These are phyloP conservation scores for Hericium erinaceus DNA, from an alignment of 768 basidiomycete species.

Conservation along the genomic window DNA sequence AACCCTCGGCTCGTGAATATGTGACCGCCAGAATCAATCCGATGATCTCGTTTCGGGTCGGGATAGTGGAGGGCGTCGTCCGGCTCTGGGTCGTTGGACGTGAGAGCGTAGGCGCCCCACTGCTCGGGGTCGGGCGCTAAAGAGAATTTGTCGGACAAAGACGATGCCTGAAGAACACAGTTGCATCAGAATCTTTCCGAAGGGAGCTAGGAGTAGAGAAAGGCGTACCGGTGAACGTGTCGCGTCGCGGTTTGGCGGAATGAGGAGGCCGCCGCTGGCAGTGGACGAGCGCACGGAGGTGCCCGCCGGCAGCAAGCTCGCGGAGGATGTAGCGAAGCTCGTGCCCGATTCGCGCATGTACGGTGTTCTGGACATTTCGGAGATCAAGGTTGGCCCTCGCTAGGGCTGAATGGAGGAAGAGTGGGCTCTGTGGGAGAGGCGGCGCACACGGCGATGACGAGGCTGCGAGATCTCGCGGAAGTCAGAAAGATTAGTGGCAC, in stretches of 20 bases:
- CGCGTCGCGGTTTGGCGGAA: too few relatives aligned
- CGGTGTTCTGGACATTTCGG: background rate
- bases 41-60: slow-evolving; percentile 42
- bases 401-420: background rate
- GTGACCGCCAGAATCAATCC: slow-evolving; percentile 45
- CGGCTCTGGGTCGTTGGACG: slow-evolving; percentile 36
- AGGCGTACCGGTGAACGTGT: too few relatives aligned
- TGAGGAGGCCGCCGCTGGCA: too few relatives aligned
- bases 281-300: too few relatives aligned
- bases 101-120: slow-evolving; percentile 39
- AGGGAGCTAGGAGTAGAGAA: too few relatives aligned
- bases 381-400: background rate
- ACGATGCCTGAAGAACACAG: background rate
- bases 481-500: too few relatives aligned
- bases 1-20: slow-evolving; percentile 56
- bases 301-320: background rate
- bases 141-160: slow-evolving; percentile 22
- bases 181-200: too few relatives aligned
- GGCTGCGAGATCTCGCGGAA: too few relatives aligned
- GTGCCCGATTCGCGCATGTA: background rate
- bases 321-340: background rate
- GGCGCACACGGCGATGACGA: too few relatives aligned
- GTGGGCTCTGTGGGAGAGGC: background rate
- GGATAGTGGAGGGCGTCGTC: slow-evolving; percentile 63
- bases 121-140: slow-evolving; percentile 35